Base-by-base conservation (phyloP, 129 eudicot species). In the Deinandra increscens region DNA sequence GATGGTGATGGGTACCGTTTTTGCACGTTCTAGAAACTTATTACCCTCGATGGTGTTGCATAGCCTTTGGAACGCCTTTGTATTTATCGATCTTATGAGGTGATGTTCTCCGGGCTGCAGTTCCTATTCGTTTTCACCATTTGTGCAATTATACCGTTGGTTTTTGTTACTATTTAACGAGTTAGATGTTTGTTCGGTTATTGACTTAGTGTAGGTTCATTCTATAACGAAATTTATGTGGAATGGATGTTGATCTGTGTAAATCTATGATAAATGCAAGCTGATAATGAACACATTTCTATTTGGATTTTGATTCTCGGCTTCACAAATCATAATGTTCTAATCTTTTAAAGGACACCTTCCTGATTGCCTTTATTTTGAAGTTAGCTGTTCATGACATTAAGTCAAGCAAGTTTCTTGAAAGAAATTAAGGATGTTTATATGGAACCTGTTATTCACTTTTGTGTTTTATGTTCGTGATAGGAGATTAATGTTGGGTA, bases 11-110 rank as follows among this genome's bases (percentile, higher is more conserved):
- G 91, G 88, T 48, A 81, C 78, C 1, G 83, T 88, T 69, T 88
- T 69, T 81, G 85, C 86, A 19, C 79, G 93, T 31, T 80, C 88
- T 9, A 81, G 88, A 71, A 88, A 83, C 72, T 73, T 88, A 36
- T 71, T 88, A 19, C 78, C 91, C 7, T 85, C 90, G 31, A 82
- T 82, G 84, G 68, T 88, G 66, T 75, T 88, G 66, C 95, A 88
- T 64, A 84, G 92, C 48, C 82, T 86, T 56, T 86, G 92, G 92
- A 86, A 86, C 71, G 88, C 83, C 8, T 88, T 88, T 76, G 95
- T 88, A 76, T 83, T 85, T 70, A 70, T 88, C 66, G 88, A 88
- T 85, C 76, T 88, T 45, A 88, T 88, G 95, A 88, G 87, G 69
- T 82, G 76, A 78, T 60, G 56, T 56, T 70, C 42, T 49, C 41